phyloP scores from a whole-genome alignment of 2,329 filamentous ascomycete species.

The Penicillium concentricum region DNA sequence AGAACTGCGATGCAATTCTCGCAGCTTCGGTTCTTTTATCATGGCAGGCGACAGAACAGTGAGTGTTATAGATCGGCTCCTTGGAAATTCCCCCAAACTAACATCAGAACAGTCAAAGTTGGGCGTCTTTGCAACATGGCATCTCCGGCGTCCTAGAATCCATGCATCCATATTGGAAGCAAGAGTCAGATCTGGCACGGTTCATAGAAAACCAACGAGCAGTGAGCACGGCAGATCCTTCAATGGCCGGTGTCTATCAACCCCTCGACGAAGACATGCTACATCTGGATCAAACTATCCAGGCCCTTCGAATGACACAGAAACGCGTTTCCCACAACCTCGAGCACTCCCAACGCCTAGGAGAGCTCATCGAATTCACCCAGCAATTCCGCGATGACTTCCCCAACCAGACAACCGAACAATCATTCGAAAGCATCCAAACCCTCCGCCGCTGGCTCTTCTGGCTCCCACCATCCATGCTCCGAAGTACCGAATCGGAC shows the following conservation, averaged over 20 bases:
- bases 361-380: constrained; percentile 70
- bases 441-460: constrained; percentile 90
- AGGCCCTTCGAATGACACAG: constrained; percentile 59
- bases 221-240: constrained; percentile 35
- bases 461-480: constrained; percentile 84
- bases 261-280: constrained; percentile 65
- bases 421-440: constrained; percentile 88
- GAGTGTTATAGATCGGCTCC: constrained; percentile 44
- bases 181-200: constrained; percentile 67
- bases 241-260: constrained; percentile 34
- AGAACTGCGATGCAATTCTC: constrained; percentile 86
- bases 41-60: constrained; percentile 97
- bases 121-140: constrained; percentile 89
- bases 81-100: constrained; percentile 2
- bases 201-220: constrained; percentile 43
- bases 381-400: constrained; percentile 70
- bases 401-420: constrained; percentile 68
- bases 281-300: constrained; percentile 65
- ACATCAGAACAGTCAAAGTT: constrained; percentile 68
- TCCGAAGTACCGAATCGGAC: constrained; percentile 74
- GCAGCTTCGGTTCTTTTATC: constrained; percentile 88
- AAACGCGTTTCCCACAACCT: constrained; percentile 66
- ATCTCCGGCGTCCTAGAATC: constrained; percentile 86
- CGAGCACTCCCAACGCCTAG: constrained; percentile 67
- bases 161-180: constrained; percentile 82